A percentile compares a stretch with the other conserved stretches of the same genome.
Evolutionary conservation across 306 rosid species (phyloP).

Genomic region (Acacia acuminata): DNA sequence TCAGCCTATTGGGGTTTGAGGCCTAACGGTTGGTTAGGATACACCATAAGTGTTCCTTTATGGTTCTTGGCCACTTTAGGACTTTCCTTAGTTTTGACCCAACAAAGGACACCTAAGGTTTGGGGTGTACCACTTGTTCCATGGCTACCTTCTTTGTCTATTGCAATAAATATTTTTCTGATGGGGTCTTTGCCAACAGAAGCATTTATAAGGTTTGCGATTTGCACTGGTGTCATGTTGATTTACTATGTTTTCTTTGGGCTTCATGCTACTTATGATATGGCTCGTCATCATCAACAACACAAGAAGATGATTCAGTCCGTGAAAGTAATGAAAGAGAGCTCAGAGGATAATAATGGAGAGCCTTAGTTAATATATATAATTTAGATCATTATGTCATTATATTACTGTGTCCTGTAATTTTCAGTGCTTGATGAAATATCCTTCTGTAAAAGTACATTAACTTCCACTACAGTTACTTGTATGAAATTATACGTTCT

Average conservation of each 20-base stretch:
- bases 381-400: too few relatives aligned
- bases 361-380: constrained; percentile 10
- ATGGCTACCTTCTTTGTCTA: constrained; percentile 79
- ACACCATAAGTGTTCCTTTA: constrained; percentile 49
- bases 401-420: too few relatives aligned
- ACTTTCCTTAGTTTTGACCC: constrained; percentile 48
- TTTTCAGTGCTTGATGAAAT: too few relatives aligned
- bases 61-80: constrained; percentile 74
- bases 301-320: constrained; percentile 17
- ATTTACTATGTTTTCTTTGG: constrained; percentile 70
- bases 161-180: constrained; percentile 69
- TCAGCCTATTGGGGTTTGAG: constrained; percentile 67
- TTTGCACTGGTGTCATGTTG: constrained; percentile 64
- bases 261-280: constrained; percentile 79
- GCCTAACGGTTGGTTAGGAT: constrained; percentile 68
- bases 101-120: constrained; percentile 65
- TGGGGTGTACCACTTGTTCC: constrained; percentile 94
- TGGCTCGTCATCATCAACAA: constrained; percentile 56
- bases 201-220: constrained; percentile 70
- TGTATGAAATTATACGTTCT: too few relatives aligned
- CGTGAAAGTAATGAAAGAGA: constrained; percentile 5
- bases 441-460: too few relatives aligned
- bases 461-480: too few relatives aligned
- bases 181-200: constrained; percentile 61
- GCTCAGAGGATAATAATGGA: constrained; percentile 23